These are phyloP conservation scores for Cryptosporidium parvum DNA, from an alignment of 169 alveolate species.

Conservation along the genomic window DNA sequence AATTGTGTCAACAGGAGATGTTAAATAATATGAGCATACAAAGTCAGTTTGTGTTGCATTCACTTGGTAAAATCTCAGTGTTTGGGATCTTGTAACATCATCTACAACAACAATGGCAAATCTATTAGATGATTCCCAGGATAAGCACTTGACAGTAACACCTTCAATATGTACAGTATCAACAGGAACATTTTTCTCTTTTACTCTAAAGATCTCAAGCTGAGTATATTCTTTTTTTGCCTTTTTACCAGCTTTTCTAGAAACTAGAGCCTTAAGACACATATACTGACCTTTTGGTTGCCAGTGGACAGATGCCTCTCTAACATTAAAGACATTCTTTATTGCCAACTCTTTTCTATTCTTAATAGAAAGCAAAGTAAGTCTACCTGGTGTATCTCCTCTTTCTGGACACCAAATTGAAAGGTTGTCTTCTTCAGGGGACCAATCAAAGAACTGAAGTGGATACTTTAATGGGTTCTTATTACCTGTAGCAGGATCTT, in stretches of 20 bases:
- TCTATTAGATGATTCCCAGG: conserved; percentile 90
- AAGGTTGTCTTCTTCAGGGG: conserved; percentile 90
- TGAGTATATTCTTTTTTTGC: conserved; percentile 88
- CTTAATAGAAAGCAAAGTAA: conserved; percentile 87
- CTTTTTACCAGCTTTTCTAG: conserved; percentile 89
- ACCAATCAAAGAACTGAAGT: conserved; percentile 90
- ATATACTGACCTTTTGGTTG: conserved; percentile 90
- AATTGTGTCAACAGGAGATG: conserved; percentile 60
- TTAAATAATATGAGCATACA: conserved; percentile 46
- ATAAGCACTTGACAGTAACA: conserved; percentile 87
- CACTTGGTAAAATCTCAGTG: conserved; percentile 89
- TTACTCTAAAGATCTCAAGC: conserved; percentile 88
- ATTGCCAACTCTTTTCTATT: conserved; percentile 88
- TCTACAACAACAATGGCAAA: conserved; percentile 89
- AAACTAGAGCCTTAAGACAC: conserved; percentile 87
- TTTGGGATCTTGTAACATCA: conserved; percentile 86
- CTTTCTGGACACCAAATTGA: conserved; percentile 89
- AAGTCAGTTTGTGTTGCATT: conserved; percentile 81
- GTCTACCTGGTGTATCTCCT: conserved; percentile 89
- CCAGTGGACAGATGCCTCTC: conserved; percentile 90
- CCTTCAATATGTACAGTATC: conserved; percentile 91
- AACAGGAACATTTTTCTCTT: conserved; percentile 89
- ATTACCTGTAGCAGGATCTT: conserved; percentile 83
- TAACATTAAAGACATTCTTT: conserved; percentile 89
- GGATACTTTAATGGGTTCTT: conserved; percentile 87